A percentile compares a stretch with the other conserved stretches of the same genome.
phyloP scores from a whole-genome alignment of 331 rosid genomes.

The Rhamnella rubrinervis region DNA sequence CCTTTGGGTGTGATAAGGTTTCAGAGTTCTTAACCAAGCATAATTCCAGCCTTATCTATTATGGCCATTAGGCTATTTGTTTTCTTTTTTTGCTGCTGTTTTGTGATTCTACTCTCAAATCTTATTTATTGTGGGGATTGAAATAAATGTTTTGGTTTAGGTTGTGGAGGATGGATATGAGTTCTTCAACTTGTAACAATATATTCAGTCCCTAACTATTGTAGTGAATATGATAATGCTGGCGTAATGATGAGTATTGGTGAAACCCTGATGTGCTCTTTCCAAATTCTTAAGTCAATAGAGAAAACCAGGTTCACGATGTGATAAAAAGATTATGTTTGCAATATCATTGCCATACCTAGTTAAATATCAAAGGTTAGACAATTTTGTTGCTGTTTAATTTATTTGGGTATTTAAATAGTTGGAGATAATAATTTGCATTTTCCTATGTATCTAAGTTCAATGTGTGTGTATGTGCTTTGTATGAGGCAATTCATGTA shows the following conservation, averaged over 20 bases:
- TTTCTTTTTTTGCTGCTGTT: background rate
- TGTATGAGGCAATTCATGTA: too few species aligned
- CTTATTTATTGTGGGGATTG: constrained; percentile 20
- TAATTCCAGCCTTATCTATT: constrained; percentile 79
- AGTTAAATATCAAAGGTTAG: constrained; percentile 51
- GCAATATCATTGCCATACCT: constrained; percentile 16
- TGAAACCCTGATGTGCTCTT: constrained; percentile 75
- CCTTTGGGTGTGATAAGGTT: constrained; percentile 88
- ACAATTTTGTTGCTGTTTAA: constrained; percentile 21
- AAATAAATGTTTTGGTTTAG: constrained; percentile 33
- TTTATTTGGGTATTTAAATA: too few species aligned
- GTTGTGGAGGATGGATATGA: constrained; percentile 90
- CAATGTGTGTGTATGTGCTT: too few species aligned
- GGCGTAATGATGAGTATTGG: constrained; percentile 88
- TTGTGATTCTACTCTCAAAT: background rate
- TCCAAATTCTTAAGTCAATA: constrained; percentile 81
- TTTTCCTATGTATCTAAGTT: too few species aligned
- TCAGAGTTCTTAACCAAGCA: constrained; percentile 66
- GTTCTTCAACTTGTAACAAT: constrained; percentile 77
- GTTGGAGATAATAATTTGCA: too few species aligned
- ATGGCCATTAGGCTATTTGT: constrained; percentile 68
- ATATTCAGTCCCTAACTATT: too few species aligned
- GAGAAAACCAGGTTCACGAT: constrained; percentile 53
- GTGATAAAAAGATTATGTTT: constrained; percentile 57
- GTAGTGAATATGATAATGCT: constrained; percentile 87